phyloP scores from a whole-genome alignment of 2,329 filamentous ascomycete genomes.

The Aspergillus pseudotamarii region DNA sequence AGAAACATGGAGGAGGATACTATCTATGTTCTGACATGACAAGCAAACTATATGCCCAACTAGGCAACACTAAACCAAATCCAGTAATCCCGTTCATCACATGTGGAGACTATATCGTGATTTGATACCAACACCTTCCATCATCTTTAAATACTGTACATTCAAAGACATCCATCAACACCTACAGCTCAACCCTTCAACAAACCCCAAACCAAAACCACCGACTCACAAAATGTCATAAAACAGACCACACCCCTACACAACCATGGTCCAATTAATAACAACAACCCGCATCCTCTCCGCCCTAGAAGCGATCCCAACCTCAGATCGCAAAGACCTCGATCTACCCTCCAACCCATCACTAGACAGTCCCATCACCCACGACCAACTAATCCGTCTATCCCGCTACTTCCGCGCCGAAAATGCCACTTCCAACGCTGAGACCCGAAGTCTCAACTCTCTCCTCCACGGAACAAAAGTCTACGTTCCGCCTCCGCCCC shows the following conservation, averaged over 20 bases:
- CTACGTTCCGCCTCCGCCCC: constrained; percentile 77
- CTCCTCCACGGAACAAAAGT: constrained; percentile 73
- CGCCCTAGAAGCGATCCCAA: constrained; percentile 41
- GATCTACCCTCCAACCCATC: constrained; percentile 35
- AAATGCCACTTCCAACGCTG: neutral
- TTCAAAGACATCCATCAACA: neutral
- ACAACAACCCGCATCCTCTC: constrained; percentile 43
- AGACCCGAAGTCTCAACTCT: constrained; percentile 60
- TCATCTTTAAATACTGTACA: neutral
- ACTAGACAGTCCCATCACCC: constrained; percentile 43
- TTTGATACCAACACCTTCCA: neutral
- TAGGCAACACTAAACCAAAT: neutral
- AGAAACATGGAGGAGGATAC: no score
- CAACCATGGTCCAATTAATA: constrained; percentile 45
- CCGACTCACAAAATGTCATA: neutral
- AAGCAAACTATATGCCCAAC: neutral
- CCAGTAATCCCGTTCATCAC: neutral
- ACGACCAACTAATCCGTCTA: constrained; percentile 44
- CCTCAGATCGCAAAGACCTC: constrained; percentile 34
- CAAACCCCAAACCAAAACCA: neutral
- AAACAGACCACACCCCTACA: neutral
- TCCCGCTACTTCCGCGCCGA: constrained; percentile 31
- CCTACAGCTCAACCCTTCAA: neutral
- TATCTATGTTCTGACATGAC: no score
- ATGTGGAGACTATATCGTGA: neutral